A percentile compares a stretch with the other conserved stretches of the same genome.
These are phyloP conservation scores for Solanum neorickii DNA, from an alignment of 257 asterid genomes.

Conservation along the genomic window DNA sequence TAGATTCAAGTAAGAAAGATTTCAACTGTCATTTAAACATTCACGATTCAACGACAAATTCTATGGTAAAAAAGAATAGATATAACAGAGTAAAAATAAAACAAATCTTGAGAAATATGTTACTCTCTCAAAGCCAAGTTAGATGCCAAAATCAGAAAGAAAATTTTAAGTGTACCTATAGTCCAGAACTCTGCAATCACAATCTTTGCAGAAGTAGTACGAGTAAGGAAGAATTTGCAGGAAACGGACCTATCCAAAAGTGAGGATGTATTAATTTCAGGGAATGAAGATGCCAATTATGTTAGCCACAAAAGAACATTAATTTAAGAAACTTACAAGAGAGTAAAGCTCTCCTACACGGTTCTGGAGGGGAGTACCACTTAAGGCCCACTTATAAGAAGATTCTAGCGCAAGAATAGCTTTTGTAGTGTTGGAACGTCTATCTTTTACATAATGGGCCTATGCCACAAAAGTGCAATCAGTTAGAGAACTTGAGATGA, in stretches of 20 bases:
- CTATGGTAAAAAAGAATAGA: not conserved
- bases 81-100: not conserved
- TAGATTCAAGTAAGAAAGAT: not conserved
- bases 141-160: not conserved
- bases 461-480: constrained; percentile 9
- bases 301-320: not conserved
- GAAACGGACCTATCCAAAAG: constrained; percentile 70
- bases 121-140: not conserved
- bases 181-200: constrained; percentile 80
- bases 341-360: no score
- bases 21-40: not conserved
- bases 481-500: not conserved
- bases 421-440: constrained; percentile 37
- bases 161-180: constrained; percentile 43
- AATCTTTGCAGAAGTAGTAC: constrained; percentile 84
- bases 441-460: constrained; percentile 91
- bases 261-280: not conserved
- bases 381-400: no score
- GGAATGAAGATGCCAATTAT: not conserved
- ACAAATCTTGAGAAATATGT: not conserved
- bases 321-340: constrained; percentile 9
- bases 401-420: no score
- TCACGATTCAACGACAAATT: not conserved
- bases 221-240: constrained; percentile 81
- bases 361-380: no score